Conservation (phyloP, 1,284 basidiomycete genomes). For the Ustilago vetiveriae region DNA sequence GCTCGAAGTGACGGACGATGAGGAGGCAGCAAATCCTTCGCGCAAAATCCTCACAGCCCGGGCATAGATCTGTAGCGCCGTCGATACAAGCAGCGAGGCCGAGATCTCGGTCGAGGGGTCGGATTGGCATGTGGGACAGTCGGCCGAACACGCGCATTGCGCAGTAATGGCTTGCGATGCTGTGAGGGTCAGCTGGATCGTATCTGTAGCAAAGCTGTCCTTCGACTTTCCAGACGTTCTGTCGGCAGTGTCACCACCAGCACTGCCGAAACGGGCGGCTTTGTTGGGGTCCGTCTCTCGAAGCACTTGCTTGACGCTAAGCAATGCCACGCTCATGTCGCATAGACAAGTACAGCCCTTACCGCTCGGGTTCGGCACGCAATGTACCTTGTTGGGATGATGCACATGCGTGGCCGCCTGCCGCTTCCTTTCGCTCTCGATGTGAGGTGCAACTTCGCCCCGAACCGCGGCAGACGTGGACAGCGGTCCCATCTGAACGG, state of each 20-base stretch:
- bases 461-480: conserved; percentile 25
- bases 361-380: conserved; percentile 64
- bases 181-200: conserved; percentile 61
- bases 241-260: background rate
- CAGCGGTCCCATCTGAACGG: conserved; percentile 25
- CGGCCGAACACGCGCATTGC: conserved; percentile 62
- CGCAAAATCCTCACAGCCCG: conserved; percentile 60
- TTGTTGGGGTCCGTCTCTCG: conserved; percentile 36
- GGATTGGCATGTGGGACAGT: conserved; percentile 63
- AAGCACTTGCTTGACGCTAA: conserved; percentile 54
- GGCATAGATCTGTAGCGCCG: conserved; percentile 65
- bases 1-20: background rate
- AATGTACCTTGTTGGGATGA: conserved; percentile 59
- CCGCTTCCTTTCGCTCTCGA: conserved; percentile 15
- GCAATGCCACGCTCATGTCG: conserved; percentile 57
- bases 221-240: background rate
- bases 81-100: conserved; percentile 60
- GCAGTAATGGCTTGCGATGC: conserved; percentile 60
- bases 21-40: conserved; percentile 50
- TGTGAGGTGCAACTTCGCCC: background rate
- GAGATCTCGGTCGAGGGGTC: conserved; percentile 55
- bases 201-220: conserved; percentile 27
- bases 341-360: conserved; percentile 64
- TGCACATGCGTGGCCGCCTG: conserved; percentile 20
- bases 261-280: background rate